Evolutionary conservation across 306 rosid species (phyloP), one percentile per base, ranked within the genome.

Genomic region (Vigna hirtella): DNA sequence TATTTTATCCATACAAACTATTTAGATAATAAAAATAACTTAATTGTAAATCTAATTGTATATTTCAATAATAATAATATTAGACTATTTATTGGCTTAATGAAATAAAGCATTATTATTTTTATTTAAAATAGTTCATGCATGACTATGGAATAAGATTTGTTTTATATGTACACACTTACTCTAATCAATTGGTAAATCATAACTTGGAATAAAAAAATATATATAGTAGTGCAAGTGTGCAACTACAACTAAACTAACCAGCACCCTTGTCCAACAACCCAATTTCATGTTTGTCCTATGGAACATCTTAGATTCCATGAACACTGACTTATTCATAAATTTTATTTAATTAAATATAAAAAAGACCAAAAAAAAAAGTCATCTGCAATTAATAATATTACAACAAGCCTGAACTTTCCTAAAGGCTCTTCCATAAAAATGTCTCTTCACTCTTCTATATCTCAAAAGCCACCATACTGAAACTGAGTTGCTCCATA

Each of bases 401-500:
- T 1, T 11, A 45, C 15, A 10, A 11, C 49, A 18, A 64, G 65
- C 78, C 78, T 72, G 28, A 79, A 61, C 17, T 61, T 42, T 2
- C 47, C 34, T 75, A 74, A 73, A 42, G 51, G 40, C 36, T 80
- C 63, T 68, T 26, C 63, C 58, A 3, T 22, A 12, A 26, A 62
- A 79, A 40, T 65, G 65, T 74, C 74, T 78, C 77, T 56, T 43
- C 74, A 15, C 9, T 43, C 16, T 18, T 42, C 10, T 65, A n/a
- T 28, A 59, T 14, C 40, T 89, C 84, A 78, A 78, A 83, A 87
- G 67, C 91, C 91, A 68, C 72, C 83, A 72, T 82, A 90, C 43
- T 84, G 90, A 73, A 86, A 85, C 50, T 91, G 94, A 8, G 74
- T 50, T 28, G 75, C 70, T 64, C 75, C 89, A 73, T 48, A 87